Evolutionary conservation across 441 rosid genomes (phyloP).

Genomic region (Gossypium davidsonii): DNA sequence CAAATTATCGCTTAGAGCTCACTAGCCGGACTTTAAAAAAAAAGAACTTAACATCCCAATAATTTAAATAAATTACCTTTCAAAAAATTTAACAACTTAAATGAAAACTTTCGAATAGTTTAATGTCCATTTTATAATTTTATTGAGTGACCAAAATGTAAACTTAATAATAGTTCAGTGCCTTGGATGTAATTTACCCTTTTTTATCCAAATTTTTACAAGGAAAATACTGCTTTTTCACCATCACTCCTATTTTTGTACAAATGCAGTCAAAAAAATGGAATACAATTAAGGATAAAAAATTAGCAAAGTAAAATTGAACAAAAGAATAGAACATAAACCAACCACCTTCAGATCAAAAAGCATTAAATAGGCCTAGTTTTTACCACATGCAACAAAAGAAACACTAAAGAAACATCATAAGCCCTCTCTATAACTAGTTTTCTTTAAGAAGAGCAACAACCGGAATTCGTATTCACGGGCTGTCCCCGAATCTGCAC

Average conservation of each 20-base stretch:
- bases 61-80: too few relatives aligned
- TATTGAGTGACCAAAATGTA: too few relatives aligned
- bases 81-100: too few relatives aligned
- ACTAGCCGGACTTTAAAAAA: too few relatives aligned
- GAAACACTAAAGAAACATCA: constrained; percentile 8
- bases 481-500: constrained; percentile 91
- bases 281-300: constrained; percentile 48
- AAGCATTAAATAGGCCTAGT: constrained; percentile 31
- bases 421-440: constrained; percentile 3
- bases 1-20: too few relatives aligned
- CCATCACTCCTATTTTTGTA: constrained; percentile 39
- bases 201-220: background rate
- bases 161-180: too few relatives aligned
- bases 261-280: constrained; percentile 29
- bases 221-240: background rate
- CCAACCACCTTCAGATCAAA: constrained; percentile 19
- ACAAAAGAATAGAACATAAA: constrained; percentile 20
- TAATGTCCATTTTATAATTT: too few relatives aligned
- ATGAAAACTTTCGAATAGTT: too few relatives aligned
- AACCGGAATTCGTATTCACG: constrained; percentile 75
- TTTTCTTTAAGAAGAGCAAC: constrained; percentile 69
- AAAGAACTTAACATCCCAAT: too few relatives aligned
- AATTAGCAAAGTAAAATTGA: constrained; percentile 14
- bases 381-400: constrained; percentile 43
- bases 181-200: too few relatives aligned